Base-by-base conservation (phyloP, 1,284 basidiomycete species). In the Wolfiporia cocos region DNA sequence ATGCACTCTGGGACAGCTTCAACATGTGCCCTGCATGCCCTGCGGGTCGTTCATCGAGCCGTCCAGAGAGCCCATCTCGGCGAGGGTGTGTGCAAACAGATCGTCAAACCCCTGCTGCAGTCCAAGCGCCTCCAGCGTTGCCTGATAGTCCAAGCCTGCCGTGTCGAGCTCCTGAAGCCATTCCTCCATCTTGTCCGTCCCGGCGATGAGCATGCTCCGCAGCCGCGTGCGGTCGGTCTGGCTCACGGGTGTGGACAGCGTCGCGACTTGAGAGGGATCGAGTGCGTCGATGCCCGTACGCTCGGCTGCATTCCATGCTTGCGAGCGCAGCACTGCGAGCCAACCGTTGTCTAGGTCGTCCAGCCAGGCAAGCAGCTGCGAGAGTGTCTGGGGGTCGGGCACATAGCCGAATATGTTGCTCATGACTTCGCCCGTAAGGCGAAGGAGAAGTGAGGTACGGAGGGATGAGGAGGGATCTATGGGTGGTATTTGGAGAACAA, bases 301-400 rank as follows among this genome's bases (percentile, higher is more conserved):
- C 6, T 59, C 48, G 4, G 58, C 59, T 1, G 76, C 66, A 47
- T 84, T 75, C 86, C 85, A 88, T 2, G 71, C 65, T 49, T 84
- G 78, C 5, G 64, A 62, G 30, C 70, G 69, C 18, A 88, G 66
- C 1, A 83, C 78, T 17, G 74, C 70, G 12, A 77, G 51, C 86
- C 86, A 88, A 0, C 76, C 81, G 38, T 73, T 68, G 56, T 88
- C 86, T 22, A 88, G 68, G 52, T 85, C 78, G 51, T 78, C 74
- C 15, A 87, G 63, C 67, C 76, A 81, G 43, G 78, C 73, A 21
- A 83, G 65, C 2, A 85, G 66, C 38, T 70, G 63, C 22, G 64
- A 66, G 6, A 86, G 62, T 15, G 66, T 62, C 12, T 65, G 56
- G 18, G 59, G 46, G 33, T 65, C 56, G 4, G 71, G 68, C 2